Evolutionary conservation across 2,329 filamentous ascomycete genomes (phyloP).

Genomic region (Fusarium chaquense): DNA sequence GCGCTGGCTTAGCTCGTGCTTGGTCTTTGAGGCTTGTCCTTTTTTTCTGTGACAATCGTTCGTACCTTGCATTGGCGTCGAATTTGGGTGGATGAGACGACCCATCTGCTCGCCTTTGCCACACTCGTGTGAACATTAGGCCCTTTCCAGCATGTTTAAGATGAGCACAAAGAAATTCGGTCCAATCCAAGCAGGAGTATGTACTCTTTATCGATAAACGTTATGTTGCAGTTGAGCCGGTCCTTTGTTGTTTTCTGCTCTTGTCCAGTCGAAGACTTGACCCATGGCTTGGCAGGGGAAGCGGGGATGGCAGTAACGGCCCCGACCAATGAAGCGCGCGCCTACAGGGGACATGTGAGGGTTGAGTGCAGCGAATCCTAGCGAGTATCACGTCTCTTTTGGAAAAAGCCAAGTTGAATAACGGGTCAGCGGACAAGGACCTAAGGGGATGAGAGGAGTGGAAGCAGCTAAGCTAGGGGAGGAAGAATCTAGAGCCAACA

Average conservation of each 20-base stretch:
- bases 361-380: constrained; percentile 28
- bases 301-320: constrained; percentile 3
- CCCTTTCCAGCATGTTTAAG: constrained; percentile 30
- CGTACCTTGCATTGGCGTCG: constrained; percentile 44
- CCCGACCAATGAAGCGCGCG: constrained; percentile 42
- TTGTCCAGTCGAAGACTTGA: constrained; percentile 21
- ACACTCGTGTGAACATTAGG: constrained; percentile 30
- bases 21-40: constrained; percentile 16
- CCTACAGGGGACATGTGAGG: constrained; percentile 25
- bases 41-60: constrained; percentile 33
- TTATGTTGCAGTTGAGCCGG: neutral
- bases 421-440: constrained; percentile 11
- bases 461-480: neutral
- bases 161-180: constrained; percentile 33
- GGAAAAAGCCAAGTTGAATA: constrained; percentile 29
- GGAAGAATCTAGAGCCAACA: constrained; percentile 27
- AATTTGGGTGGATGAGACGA: neutral
- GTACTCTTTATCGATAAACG: constrained; percentile 36
- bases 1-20: constrained; percentile 20
- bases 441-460: neutral
- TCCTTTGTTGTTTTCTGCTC: constrained; percentile 21
- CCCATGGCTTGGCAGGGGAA: constrained; percentile 45
- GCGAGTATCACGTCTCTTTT: constrained; percentile 22
- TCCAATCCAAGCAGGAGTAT: constrained; percentile 32
- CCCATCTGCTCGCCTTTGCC: constrained; percentile 21